Base-by-base conservation (phyloP, 1,284 basidiomycete genomes). In the Sparassis latifolia region DNA sequence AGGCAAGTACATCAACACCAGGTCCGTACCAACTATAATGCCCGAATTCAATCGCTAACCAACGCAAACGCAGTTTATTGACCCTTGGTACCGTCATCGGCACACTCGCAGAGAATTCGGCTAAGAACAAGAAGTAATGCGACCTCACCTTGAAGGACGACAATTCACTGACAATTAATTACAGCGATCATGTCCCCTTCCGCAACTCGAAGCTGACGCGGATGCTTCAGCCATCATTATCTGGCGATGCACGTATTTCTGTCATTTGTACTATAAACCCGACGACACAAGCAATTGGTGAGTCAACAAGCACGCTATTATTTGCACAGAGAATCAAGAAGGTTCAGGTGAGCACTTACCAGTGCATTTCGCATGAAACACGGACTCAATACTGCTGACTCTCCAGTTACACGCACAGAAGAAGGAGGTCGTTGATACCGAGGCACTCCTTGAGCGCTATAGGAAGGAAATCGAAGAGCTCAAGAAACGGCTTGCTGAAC, bases 221-320 rank as follows among this genome's bases (percentile, higher is more conserved):
- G 33, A 85, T 99, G 69, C 79, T 99, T 4, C 95, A 98, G 66
- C 95, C 95, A 2, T 97, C 92, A 1, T 76, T 99, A 0, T 89
- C 90, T 0, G 97, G 96, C 1, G 92, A 97, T 63, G 96, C 97
- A 12, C 83, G 92, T 20, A 95, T 99, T 47, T 94, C 92, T 37
- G 96, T 99, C 31, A 89, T 98, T 52, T 97, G 94, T 64, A 98
- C 96, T 0, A 82, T 98, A 64, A 96, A 95, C 61, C 92, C 93
- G 0, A 88, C 91, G 58, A 62, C 71, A 10, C 69, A 68, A 45
- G 85, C 89, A n/a, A 72, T 93, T 4, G 75, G 82, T 2, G 93
- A 96, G 70, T 86, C 82, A 2, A 84, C 84, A 44, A 92, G 85
- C 54, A 97, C 92, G 0, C 71, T 96, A 12, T 78, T 86, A 45